Evolutionary conservation across 345 rosid genomes (phyloP).

Genomic region (Citrus hindsii): DNA sequence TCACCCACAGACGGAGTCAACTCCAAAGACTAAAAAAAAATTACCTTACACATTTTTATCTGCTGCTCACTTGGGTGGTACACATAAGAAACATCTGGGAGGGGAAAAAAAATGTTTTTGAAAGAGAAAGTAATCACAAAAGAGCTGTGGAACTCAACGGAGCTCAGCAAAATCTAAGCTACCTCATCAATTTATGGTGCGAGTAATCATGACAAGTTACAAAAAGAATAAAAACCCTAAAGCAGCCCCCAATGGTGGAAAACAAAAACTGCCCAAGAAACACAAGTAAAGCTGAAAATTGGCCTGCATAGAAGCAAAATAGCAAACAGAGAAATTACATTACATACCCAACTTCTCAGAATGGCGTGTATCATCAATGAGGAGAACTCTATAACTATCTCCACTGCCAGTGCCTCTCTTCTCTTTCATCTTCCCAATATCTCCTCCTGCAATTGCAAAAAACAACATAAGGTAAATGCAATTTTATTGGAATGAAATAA

Average conservation of each 20-base stretch:
- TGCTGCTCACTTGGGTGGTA: not conserved
- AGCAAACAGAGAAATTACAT: not conserved
- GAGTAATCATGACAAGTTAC: not conserved
- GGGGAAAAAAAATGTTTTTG: too few species aligned
- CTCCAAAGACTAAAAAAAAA: not conserved
- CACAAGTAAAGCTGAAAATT: not conserved
- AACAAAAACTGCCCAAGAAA: not conserved
- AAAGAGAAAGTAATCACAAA: not conserved
- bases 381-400: constrained; percentile 32
- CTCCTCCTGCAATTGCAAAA: constrained; percentile 23
- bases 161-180: not conserved
- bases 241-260: not conserved
- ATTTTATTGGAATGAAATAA: too few species aligned
- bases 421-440: constrained; percentile 22
- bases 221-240: not conserved
- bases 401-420: constrained; percentile 24
- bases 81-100: too few species aligned
- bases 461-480: too few species aligned
- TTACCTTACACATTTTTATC: not conserved
- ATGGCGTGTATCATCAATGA: constrained; percentile 28
- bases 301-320: not conserved
- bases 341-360: constrained; percentile 28
- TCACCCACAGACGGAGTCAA: not conserved
- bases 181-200: too few species aligned
- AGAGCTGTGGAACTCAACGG: not conserved